Conservation (phyloP, 2,329 filamentous ascomycete genomes). For the Colletotrichum orbiculare region DNA sequence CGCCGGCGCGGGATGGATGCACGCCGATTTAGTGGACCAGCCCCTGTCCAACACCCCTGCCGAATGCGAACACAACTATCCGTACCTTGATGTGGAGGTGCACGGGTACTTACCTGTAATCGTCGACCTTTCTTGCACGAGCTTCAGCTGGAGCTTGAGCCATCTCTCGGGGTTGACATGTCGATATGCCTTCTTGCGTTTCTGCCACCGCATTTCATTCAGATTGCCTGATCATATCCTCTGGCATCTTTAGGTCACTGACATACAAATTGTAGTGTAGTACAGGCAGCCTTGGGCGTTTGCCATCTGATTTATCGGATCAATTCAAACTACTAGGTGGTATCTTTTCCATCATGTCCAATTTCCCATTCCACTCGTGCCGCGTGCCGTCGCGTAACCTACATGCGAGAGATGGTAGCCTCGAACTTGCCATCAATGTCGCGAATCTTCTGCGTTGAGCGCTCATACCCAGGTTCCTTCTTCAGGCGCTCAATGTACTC, state of each 20-base stretch:
- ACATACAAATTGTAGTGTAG: no score
- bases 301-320: no score
- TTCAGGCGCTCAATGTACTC: slow-evolving; percentile 60
- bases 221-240: no score
- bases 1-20: slow-evolving; percentile 6
- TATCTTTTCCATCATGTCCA: slow-evolving; percentile 4
- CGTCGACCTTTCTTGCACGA: no score
- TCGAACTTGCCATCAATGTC: slow-evolving; percentile 57
- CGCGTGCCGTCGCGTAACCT: neutral
- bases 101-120: no score
- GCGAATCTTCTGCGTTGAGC: slow-evolving; percentile 60
- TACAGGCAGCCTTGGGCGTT: no score
- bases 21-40: slow-evolving; percentile 20
- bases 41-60: slow-evolving; percentile 7
- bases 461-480: slow-evolving; percentile 59
- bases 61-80: neutral
- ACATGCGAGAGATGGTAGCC: slow-evolving; percentile 28
- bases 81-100: no score
- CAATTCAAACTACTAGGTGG: slow-evolving; percentile 4
- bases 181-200: no score
- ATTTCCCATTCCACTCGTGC: neutral
- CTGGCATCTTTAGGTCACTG: no score
- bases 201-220: no score
- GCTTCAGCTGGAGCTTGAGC: no score
- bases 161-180: no score